phyloP scores from a whole-genome alignment of 2,329 filamentous ascomycete species.

The Zalaria sp. region DNA sequence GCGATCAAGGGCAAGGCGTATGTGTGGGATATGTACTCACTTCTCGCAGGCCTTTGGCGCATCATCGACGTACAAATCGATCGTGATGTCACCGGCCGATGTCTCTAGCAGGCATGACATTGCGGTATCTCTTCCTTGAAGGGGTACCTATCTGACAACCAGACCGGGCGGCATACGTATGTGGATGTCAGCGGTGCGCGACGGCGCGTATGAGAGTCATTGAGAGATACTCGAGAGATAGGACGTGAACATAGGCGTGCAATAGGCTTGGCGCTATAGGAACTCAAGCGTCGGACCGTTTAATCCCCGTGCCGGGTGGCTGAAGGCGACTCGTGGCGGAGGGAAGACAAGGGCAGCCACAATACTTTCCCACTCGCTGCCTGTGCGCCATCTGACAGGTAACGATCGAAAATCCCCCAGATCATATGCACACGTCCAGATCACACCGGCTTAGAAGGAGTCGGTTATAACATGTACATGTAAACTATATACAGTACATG shows the following conservation, averaged over 20 bases:
- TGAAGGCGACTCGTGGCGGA: too few species aligned
- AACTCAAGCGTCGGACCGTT: not conserved
- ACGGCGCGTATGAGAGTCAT: constrained; percentile 1
- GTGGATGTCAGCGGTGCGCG: constrained; percentile 7
- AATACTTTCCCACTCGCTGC: too few species aligned
- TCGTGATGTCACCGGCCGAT: constrained; percentile 82
- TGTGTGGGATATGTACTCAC: constrained; percentile 39
- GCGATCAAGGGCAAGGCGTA: constrained; percentile 6
- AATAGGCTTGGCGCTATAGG: not conserved
- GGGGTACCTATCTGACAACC: not conserved
- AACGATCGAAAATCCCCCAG: too few species aligned
- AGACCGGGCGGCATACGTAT: constrained; percentile 1
- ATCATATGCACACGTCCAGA: too few species aligned
- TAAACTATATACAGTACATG: too few species aligned
- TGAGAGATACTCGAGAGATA: not conserved
- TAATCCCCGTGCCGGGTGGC: constrained; percentile 3
- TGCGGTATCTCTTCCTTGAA: constrained; percentile 2
- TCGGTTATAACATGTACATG: too few species aligned
- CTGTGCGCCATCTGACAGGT: too few species aligned
- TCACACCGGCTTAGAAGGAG: too few species aligned
- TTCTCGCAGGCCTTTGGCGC: constrained; percentile 90
- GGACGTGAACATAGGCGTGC: not conserved
- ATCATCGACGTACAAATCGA: constrained; percentile 80
- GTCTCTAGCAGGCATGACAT: constrained; percentile 96
- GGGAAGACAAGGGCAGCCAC: too few species aligned